These are phyloP conservation scores for Fusarium beomiforme DNA, from an alignment of 2,329 filamentous ascomycete genomes.

Conservation along the genomic window DNA sequence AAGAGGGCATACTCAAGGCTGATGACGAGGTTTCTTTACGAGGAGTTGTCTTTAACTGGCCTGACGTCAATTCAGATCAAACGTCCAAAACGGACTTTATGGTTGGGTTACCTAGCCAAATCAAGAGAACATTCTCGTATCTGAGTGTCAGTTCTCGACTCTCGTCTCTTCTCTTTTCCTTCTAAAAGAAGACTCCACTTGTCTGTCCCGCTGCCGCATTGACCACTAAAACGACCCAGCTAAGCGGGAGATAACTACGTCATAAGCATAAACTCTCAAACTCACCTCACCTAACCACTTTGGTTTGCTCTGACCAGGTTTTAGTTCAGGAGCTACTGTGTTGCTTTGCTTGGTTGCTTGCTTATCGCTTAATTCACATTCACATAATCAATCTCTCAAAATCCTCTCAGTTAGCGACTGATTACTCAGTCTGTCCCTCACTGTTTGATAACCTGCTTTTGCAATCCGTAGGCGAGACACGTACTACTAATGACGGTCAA, in stretches of 20 bases:
- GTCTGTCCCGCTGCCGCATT: conserved; percentile 8
- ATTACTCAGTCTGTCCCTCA: background rate
- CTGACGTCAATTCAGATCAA: conserved; percentile 38
- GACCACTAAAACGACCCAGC: background rate
- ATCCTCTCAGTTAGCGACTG: background rate
- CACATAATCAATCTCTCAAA: conserved; percentile 4
- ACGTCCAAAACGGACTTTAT: conserved; percentile 30
- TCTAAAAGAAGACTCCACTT: conserved; percentile 4
- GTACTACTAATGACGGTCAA: conserved; percentile 20
- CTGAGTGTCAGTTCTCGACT: background rate
- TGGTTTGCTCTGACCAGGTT: conserved; percentile 24
- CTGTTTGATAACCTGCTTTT: conserved; percentile 15
- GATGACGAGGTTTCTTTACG: background rate
- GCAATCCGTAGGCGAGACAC: background rate
- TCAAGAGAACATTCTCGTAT: conserved; percentile 21
- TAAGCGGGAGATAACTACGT: conserved; percentile 18
- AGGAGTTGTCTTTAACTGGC: background rate
- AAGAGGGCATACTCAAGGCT: background rate
- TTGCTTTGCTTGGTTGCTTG: background rate
- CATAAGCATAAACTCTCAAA: conserved; percentile 12
- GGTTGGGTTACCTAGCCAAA: background rate
- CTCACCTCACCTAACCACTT: conserved; percentile 10
- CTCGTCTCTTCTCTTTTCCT: background rate
- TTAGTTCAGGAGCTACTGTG: conserved; percentile 7
- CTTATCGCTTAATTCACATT: conserved; percentile 19